Evolutionary conservation across 352 stramenopile species (phyloP), one percentile per base, ranked within the genome.

Genomic region (Stephanocyclus meneghinianus): DNA sequence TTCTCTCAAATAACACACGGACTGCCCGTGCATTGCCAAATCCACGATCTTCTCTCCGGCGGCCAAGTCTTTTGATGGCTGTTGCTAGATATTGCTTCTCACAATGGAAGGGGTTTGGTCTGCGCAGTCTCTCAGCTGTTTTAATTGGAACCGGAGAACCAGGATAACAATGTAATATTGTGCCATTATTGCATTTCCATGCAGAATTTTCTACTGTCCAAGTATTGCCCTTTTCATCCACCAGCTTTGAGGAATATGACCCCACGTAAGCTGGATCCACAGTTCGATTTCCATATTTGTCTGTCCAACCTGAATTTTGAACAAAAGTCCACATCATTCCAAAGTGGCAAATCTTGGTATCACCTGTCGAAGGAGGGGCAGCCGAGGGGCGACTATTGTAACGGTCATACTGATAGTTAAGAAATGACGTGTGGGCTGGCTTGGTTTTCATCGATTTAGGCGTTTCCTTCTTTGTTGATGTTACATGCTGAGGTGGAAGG

Each of bases 21-120:
- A n/a, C n/a, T n/a, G 60, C 90, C 4, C 93, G 90, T 13, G 94
- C 93, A 79, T 97, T 97, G 1, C 93, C 92, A 80, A 96, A 97
- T 0, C 93, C 94, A 55, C 95, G 95, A 0, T 85, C 75, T 1
- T 90, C 91, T 35, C 86, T 85, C 40, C 85, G 76, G 21, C 87
- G 89, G 0, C 82, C 87, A 16, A 97, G 78, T 11, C 93, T 84
- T 29, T 91, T 92, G 2, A 92, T 91, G 4, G 95, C 87, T 10
- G 87, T 87, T 42, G 50, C 51, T 29, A 78, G 71, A 10, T 78
- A 51, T 42, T 50, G 35, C 4, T 71, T 29, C 42, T 73, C 71
- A 48, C 71, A 78, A 50, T 72, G 18, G 61, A 78, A 78, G 15
- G 71, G 71, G 50, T 7, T 50, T 26, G 21, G 4, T 16, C 71